phyloP scores from a whole-genome alignment of 2,329 filamentous ascomycete genomes.

The Ceratocystiopsis sp. region DNA sequence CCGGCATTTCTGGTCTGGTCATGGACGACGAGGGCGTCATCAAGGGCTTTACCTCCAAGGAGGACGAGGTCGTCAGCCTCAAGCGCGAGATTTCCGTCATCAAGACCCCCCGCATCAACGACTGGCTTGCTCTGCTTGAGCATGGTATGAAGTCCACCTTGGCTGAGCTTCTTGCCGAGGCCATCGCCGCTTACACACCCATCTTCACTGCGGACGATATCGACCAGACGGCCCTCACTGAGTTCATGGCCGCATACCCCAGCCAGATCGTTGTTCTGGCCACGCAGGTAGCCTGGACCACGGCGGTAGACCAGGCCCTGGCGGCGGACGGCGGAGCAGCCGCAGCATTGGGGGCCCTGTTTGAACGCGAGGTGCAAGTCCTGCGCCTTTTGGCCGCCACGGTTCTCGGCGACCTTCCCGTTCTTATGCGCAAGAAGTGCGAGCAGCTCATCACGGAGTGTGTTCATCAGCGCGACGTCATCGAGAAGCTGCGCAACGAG shows the following conservation, averaged over 20 bases:
- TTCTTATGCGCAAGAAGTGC: constrained; percentile 85
- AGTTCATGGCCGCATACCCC: constrained; percentile 72
- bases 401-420: constrained; percentile 75
- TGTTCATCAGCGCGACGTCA: constrained; percentile 88
- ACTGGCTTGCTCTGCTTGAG: constrained; percentile 92
- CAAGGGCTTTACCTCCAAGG: constrained; percentile 84
- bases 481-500: constrained; percentile 65
- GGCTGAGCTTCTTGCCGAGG: constrained; percentile 77
- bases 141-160: constrained; percentile 87
- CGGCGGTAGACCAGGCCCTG: constrained; percentile 63
- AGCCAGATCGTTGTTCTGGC: constrained; percentile 92
- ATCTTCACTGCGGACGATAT: constrained; percentile 61
- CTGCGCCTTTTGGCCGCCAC: constrained; percentile 74
- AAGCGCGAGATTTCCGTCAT: constrained; percentile 84
- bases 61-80: constrained; percentile 73
- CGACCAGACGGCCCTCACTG: constrained; percentile 51
- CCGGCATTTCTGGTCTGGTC: constrained; percentile 73
- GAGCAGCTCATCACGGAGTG: constrained; percentile 98
- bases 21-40: constrained; percentile 88
- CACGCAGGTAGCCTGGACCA: constrained; percentile 88
- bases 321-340: constrained; percentile 40
- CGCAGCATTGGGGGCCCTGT: constrained; percentile 48
- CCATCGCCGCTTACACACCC: constrained; percentile 63
- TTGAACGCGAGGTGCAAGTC: constrained; percentile 68
- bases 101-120: constrained; percentile 93